A percentile compares a stretch with the other conserved stretches of the same genome.
Evolutionary conservation across 148 eudicot genomes (phyloP).

Genomic region (Rhododendron kiyosumense): DNA sequence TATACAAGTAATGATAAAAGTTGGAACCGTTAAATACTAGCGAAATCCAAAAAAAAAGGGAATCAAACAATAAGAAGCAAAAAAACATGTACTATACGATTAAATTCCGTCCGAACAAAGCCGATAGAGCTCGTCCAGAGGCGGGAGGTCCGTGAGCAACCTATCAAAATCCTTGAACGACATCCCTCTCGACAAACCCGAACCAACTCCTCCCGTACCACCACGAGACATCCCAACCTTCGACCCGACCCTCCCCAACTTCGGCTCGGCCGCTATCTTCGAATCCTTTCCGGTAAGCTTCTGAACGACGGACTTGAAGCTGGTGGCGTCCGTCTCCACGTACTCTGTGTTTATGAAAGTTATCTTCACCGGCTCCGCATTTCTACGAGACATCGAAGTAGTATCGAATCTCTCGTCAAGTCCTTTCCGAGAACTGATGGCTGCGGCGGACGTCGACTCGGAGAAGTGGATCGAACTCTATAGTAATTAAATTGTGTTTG

Average conservation of each 20-base stretch:
- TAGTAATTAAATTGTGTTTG: not conserved
- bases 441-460: too few species aligned
- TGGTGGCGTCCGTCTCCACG: constrained; percentile 64
- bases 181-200: constrained; percentile 26
- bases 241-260: not conserved
- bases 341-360: constrained; percentile 64
- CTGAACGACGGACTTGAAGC: constrained; percentile 81
- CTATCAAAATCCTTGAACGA: constrained; percentile 38
- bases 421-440: not conserved
- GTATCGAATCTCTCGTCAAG: not conserved
- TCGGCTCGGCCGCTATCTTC: not conserved
- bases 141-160: constrained; percentile 39
- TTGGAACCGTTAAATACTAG: not conserved
- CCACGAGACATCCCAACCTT: not conserved
- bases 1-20: not conserved
- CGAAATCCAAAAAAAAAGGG: not conserved
- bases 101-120: not conserved
- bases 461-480: not conserved
- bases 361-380: constrained; percentile 42
- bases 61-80: not conserved
- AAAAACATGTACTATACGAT: not conserved
- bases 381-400: constrained; percentile 2
- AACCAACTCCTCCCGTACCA: not conserved
- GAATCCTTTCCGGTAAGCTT: constrained; percentile 70
- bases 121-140: constrained; percentile 35